phyloP scores from a whole-genome alignment of 2,329 filamentous ascomycete species.

The Claviceps purpurea region DNA sequence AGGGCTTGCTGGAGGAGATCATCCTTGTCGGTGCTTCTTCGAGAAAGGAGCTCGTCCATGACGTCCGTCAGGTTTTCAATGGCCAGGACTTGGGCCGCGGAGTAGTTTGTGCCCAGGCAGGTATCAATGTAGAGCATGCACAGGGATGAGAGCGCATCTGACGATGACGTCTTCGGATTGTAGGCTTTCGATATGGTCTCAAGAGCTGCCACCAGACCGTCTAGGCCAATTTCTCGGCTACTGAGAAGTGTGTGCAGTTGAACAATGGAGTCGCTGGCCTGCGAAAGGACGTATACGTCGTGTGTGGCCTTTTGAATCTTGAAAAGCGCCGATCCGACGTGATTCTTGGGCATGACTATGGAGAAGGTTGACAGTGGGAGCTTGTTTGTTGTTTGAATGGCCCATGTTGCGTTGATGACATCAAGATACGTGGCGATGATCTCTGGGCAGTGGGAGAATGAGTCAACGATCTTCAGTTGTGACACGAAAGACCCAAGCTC shows the following conservation, averaged over 20 bases:
- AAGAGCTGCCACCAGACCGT: conserved; percentile 24
- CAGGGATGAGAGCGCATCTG: conserved; percentile 19
- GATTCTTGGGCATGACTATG: conserved; percentile 6
- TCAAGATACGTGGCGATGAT: conserved; percentile 33
- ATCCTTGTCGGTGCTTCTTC: conserved; percentile 10
- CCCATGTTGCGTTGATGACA: conserved; percentile 28
- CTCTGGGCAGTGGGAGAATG: conserved; percentile 23
- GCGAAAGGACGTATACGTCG: conserved; percentile 21
- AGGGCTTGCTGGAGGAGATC: conserved; percentile 22
- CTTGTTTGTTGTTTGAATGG: conserved; percentile 13
- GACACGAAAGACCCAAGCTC: conserved; percentile 18
- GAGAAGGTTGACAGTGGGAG: conserved; percentile 11
- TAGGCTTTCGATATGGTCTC: conserved; percentile 18
- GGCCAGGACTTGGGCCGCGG: conserved; percentile 33
- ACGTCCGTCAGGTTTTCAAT: conserved; percentile 33
- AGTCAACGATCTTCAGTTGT: conserved; percentile 12
- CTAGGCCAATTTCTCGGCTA: conserved; percentile 16
- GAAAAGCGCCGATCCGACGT: conserved; percentile 23
- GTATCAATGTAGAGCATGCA: conserved; percentile 30
- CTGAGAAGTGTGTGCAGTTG: conserved; percentile 17
- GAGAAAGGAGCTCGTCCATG: conserved; percentile 27
- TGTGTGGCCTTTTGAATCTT: conserved; percentile 24
- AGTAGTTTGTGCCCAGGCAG: conserved; percentile 22
- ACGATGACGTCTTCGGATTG: conserved; percentile 14
- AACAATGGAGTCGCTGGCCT: conserved; percentile 10